Evolutionary conservation across 176 grass and related monocot species (phyloP), one percentile per base, ranked within the genome.

Genomic region (Zoysia japonica): DNA sequence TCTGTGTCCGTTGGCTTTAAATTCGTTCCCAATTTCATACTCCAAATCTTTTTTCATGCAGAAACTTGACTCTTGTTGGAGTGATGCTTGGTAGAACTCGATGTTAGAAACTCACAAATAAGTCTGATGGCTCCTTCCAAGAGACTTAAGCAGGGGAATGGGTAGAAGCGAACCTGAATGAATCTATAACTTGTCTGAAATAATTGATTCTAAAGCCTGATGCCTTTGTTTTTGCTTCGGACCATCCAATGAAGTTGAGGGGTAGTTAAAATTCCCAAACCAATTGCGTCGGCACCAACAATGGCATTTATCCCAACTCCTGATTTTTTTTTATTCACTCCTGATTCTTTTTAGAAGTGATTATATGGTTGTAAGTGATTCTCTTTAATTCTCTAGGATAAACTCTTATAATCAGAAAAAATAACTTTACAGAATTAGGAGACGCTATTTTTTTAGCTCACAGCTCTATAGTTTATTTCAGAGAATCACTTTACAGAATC

Each of bases 201-300:
- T 97, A 97, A 88, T 97, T 5, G 52, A 47, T 47, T 97, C 91
- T 1, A 87, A 86, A 72, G 83, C 77, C 20, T 85, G 73, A 74
- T 68, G 70, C 89, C 89, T 82, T 78, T 88, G 76, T 94, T 97
- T 77, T 85, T 90, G 81, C 81, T 85, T 54, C 89, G 68, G 79
- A 97, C 91, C 80, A 97, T 94, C 94, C 94, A 97, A 64, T 97
- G 94, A 37, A 97, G 82, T 77, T 94, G 91, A 52, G 94, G 94
- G 10, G 94, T 97, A 47, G 89, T 94, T 41, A 97, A 83, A 72
- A 97, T 89, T 72, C 91, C 94, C 91, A 94, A 85, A 71, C 94
- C 80, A 51, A 92, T 44, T 61, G 87, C 83, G 5, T 66, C 42
- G 17, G 91, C 81, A 65, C 91, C 91, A 47, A 97, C 73, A 51